A percentile compares a stretch with the other conserved stretches of the same genome.
These are phyloP conservation scores for Melaleuca quinquenervia DNA, from an alignment of 345 rosid species.

Conservation along the genomic window DNA sequence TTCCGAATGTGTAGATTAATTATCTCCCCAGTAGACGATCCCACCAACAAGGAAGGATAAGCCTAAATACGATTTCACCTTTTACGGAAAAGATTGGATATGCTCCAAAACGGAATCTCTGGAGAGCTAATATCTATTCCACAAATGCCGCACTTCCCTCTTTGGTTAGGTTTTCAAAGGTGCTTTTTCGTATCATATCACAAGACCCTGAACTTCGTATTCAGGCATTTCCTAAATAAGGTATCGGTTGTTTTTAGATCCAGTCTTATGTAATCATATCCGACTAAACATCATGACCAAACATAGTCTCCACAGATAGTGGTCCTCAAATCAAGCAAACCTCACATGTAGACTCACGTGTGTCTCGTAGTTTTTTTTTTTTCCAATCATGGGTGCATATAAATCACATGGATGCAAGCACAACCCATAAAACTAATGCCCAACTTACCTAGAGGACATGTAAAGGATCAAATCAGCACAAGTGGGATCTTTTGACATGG, in stretches of 20 bases:
- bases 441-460: not conserved
- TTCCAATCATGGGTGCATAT: not conserved
- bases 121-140: not conserved
- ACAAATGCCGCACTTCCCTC: not conserved
- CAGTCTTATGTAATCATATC: not conserved
- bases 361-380: not conserved
- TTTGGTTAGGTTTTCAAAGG: no score
- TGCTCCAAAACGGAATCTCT: not conserved
- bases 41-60: not conserved
- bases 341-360: not conserved
- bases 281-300: not conserved
- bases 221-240: not conserved
- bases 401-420: not conserved
- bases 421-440: not conserved
- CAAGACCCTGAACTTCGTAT: not conserved
- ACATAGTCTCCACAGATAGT: not conserved
- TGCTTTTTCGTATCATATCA: no score
- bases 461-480: not conserved
- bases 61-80: not conserved
- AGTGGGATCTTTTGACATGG: not conserved
- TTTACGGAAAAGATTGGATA: not conserved
- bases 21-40: not conserved
- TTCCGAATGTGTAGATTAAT: not conserved
- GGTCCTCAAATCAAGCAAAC: not conserved
- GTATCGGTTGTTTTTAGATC: not conserved